Evolutionary conservation across 768 basidiomycete species (phyloP).

Genomic region (Leucosporidium creatinivorum): DNA sequence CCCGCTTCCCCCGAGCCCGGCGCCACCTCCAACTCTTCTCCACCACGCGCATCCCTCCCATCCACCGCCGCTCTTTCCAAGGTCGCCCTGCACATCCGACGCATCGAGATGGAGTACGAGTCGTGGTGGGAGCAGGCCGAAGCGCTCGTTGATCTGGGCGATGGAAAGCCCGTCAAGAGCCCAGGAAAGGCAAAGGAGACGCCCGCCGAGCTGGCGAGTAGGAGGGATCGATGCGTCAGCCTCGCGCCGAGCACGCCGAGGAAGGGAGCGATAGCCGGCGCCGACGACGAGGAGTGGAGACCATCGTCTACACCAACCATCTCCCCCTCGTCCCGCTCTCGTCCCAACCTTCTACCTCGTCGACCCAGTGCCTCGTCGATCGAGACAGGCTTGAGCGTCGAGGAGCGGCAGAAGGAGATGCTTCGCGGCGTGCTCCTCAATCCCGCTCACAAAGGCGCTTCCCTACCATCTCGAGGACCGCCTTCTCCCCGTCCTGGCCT

Average conservation of each 20-base stretch:
- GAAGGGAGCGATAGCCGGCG: neutral
- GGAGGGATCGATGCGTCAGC: conserved; percentile 21
- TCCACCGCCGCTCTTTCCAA: neutral
- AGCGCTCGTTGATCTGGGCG: conserved; percentile 35
- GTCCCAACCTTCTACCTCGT: no score
- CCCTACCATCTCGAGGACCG: conserved; percentile 14
- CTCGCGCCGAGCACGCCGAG: conserved; percentile 10
- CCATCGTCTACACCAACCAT: no score
- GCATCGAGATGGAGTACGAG: conserved; percentile 26
- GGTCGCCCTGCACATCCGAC: conserved; percentile 7
- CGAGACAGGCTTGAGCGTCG: conserved; percentile 22
- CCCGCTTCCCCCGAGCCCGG: neutral
- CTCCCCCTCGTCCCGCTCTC: no score
- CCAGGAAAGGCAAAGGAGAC: neutral
- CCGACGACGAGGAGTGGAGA: no score
- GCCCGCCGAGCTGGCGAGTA: conserved; percentile 14
- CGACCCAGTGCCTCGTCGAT: conserved; percentile 11
- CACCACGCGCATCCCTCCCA: neutral
- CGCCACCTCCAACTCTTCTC: neutral
- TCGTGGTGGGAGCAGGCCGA: conserved; percentile 36
- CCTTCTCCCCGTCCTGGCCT: conserved; percentile 17
- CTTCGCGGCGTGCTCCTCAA: conserved; percentile 24
- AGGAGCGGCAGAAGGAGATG: conserved; percentile 28
- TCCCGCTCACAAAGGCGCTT: conserved; percentile 15
- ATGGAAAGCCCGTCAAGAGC: conserved; percentile 13